These are phyloP conservation scores for Cystobasidium onofrii DNA, from an alignment of 768 basidiomycete genomes.

Conservation along the genomic window DNA sequence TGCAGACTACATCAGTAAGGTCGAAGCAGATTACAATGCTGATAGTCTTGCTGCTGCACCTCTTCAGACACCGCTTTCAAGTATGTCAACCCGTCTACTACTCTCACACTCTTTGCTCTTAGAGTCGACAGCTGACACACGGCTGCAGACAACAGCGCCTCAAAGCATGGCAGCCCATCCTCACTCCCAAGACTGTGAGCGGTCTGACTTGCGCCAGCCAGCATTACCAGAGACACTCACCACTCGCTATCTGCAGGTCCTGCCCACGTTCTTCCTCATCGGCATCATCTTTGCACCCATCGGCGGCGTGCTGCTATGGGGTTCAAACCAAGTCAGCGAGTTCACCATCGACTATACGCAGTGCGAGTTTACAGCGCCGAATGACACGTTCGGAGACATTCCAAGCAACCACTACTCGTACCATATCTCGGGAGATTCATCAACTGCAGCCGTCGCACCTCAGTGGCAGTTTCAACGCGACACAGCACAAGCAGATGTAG, in stretches of 20 bases:
- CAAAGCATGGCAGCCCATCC: slow-evolving; percentile 99
- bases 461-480: slow-evolving; percentile 62
- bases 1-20: background rate
- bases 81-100: slow-evolving; percentile 14
- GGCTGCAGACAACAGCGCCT: slow-evolving; percentile 99
- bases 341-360: slow-evolving; percentile 92
- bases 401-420: slow-evolving; percentile 58
- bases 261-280: slow-evolving; percentile 90
- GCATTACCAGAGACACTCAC: background rate
- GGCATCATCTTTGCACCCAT: slow-evolving; percentile 93
- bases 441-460: slow-evolving; percentile 52
- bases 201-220: background rate
- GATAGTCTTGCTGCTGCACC: background rate
- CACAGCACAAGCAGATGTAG: slow-evolving; percentile 48
- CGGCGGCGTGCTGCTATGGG: slow-evolving; percentile 83
- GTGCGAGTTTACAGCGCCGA: slow-evolving; percentile 61
- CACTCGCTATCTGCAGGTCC: slow-evolving; percentile 46
- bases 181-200: slow-evolving; percentile 79
- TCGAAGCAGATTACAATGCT: background rate
- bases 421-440: slow-evolving; percentile 51
- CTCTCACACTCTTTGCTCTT: background rate
- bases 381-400: slow-evolving; percentile 54
- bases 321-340: slow-evolving; percentile 71
- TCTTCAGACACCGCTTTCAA: slow-evolving; percentile 51
- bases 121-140: slow-evolving; percentile 48